These are phyloP conservation scores for Galerina marginata DNA, from an alignment of 768 basidiomycete genomes.

Conservation along the genomic window DNA sequence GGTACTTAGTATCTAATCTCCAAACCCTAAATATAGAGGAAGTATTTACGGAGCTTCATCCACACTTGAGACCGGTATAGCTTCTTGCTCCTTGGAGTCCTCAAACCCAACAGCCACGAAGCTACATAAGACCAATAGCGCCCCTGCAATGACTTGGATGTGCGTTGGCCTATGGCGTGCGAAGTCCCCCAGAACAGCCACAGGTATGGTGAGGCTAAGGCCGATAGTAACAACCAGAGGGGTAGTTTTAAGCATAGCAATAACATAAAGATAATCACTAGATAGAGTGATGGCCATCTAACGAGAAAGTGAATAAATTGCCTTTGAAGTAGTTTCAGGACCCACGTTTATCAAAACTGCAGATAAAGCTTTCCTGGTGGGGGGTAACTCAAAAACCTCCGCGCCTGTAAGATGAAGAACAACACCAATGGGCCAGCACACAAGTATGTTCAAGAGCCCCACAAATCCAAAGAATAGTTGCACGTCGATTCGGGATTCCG, in stretches of 20 bases:
- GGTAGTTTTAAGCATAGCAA: slow-evolving; percentile 96
- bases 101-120: slow-evolving; percentile 57
- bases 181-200: slow-evolving; percentile 84
- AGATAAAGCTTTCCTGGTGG: slow-evolving; percentile 43
- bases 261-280: slow-evolving; percentile 85
- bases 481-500: slow-evolving; percentile 89
- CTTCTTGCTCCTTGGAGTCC: slow-evolving; percentile 26
- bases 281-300: slow-evolving; percentile 85
- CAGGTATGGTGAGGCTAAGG: slow-evolving; percentile 90
- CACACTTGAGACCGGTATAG: neutral
- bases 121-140: slow-evolving; percentile 72
- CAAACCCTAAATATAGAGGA: too few relatives aligned
- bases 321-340: neutral
- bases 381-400: slow-evolving; percentile 79
- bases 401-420: slow-evolving; percentile 74
- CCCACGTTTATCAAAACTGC: slow-evolving; percentile 47
- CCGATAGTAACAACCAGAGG: slow-evolving; percentile 94
- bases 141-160: slow-evolving; percentile 72
- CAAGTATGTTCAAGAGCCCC: slow-evolving; percentile 81
- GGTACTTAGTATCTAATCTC: too few relatives aligned
- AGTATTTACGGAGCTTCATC: neutral
- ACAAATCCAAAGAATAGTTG: slow-evolving; percentile 95
- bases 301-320: neutral
- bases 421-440: slow-evolving; percentile 78
- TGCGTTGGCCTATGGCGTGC: slow-evolving; percentile 46